These are phyloP conservation scores for Sinapis alba DNA, from an alignment of 441 rosid species.

Conservation along the genomic window DNA sequence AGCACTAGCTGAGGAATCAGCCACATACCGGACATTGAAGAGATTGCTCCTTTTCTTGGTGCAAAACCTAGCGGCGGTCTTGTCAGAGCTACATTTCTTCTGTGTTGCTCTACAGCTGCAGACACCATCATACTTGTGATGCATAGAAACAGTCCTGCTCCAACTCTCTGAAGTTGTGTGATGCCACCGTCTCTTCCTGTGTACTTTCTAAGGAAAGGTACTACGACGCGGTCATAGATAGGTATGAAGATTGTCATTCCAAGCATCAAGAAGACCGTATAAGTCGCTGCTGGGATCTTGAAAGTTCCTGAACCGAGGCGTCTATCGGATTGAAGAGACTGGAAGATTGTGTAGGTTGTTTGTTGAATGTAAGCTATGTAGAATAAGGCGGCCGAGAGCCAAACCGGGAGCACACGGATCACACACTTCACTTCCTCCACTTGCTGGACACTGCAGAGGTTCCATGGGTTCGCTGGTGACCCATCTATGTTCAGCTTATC, in stretches of 20 bases:
- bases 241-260: slow-evolving; percentile 66
- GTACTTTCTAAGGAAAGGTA: slow-evolving; percentile 52
- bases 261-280: slow-evolving; percentile 57
- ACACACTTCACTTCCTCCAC: slow-evolving; percentile 75
- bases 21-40: slow-evolving; percentile 66
- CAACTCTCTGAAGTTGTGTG: slow-evolving; percentile 67
- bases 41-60: slow-evolving; percentile 50
- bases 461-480: slow-evolving; percentile 56
- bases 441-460: slow-evolving; percentile 63
- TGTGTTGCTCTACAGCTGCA: slow-evolving; percentile 52
- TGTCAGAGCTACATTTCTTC: slow-evolving; percentile 49
- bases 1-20: slow-evolving; percentile 65
- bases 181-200: slow-evolving; percentile 68
- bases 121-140: slow-evolving; percentile 58
- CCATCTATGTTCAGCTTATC: slow-evolving; percentile 56
- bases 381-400: slow-evolving; percentile 55
- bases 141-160: slow-evolving; percentile 57
- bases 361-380: slow-evolving; percentile 51
- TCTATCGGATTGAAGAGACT: slow-evolving; percentile 68
- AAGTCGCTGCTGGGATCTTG: slow-evolving; percentile 66
- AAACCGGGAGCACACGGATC: slow-evolving; percentile 62
- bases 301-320: slow-evolving; percentile 43
- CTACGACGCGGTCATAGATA: slow-evolving; percentile 60
- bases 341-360: slow-evolving; percentile 60
- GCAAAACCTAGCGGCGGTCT: slow-evolving; percentile 48